Evolutionary conservation across 2,329 filamentous ascomycete species (phyloP).

Genomic region (Emergomyces pasteurianus): DNA sequence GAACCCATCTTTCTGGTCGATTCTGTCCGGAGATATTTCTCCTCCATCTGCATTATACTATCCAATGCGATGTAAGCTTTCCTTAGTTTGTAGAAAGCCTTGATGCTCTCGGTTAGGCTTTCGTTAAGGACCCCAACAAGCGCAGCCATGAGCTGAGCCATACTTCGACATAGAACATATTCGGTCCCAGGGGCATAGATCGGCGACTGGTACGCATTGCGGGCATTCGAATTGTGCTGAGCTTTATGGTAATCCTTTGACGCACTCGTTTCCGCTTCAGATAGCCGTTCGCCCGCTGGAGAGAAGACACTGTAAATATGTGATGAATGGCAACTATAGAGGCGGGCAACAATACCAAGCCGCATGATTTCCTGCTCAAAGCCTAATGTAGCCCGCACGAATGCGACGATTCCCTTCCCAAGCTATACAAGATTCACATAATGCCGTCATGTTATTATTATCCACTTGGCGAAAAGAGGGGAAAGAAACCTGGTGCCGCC

Average conservation of each 20-base stretch:
- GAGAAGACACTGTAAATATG: neutral
- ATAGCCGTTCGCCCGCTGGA: constrained; percentile 55
- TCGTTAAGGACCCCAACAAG: constrained; percentile 85
- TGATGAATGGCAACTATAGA: constrained; percentile 13
- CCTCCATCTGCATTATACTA: constrained; percentile 63
- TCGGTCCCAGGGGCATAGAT: constrained; percentile 80
- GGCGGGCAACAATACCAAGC: constrained; percentile 39
- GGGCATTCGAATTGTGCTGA: constrained; percentile 47
- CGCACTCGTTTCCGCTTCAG: constrained; percentile 63
- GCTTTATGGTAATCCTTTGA: constrained; percentile 66
- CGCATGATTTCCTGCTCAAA: constrained; percentile 89
- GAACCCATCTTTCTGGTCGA: constrained; percentile 3
- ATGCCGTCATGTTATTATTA: neutral
- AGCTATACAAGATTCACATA: constrained; percentile 39
- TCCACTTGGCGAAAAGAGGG: neutral
- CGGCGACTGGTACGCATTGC: constrained; percentile 41
- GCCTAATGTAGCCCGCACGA: constrained; percentile 74
- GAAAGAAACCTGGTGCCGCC: constrained; percentile 1
- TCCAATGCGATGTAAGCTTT: constrained; percentile 81
- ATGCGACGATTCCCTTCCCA: constrained; percentile 67
- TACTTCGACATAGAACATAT: constrained; percentile 70
- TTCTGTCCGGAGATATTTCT: constrained; percentile 38
- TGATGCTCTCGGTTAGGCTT: constrained; percentile 79
- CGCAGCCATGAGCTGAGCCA: constrained; percentile 79
- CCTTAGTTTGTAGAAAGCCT: constrained; percentile 82